Percentiles rank a stretch among this genome's conserved stretches.
These are phyloP conservation scores for Suillus bovinus DNA, from an alignment of 768 basidiomycete species.

Conservation along the genomic window DNA sequence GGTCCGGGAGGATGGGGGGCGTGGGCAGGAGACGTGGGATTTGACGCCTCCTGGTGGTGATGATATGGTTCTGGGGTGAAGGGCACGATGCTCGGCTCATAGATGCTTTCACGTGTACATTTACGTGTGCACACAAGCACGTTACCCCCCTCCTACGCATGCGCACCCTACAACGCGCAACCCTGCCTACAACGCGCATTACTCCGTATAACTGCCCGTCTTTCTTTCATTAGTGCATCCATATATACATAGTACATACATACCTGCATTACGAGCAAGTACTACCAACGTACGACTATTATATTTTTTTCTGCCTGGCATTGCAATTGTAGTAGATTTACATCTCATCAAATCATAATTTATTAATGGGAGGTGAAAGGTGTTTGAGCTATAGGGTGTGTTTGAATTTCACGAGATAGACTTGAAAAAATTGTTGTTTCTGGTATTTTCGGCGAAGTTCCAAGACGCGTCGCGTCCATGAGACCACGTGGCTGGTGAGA, in stretches of 20 bases:
- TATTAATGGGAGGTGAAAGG: too few species aligned
- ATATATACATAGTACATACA: slow-evolving; percentile 15
- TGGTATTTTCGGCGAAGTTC: not conserved
- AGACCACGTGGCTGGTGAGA: slow-evolving; percentile 25
- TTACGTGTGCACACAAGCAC: not conserved
- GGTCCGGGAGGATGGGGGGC: slow-evolving; percentile 15
- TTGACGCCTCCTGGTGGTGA: slow-evolving; percentile 27
- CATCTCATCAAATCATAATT: too few species aligned
- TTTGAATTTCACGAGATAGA: not conserved
- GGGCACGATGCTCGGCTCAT: not conserved
- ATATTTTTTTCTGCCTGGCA: slow-evolving; percentile 16
- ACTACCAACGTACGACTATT: slow-evolving; percentile 8
- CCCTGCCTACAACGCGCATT: not conserved
- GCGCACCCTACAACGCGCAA: not conserved
- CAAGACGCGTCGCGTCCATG: slow-evolving; percentile 6
- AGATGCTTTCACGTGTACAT: not conserved
- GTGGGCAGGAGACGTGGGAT: slow-evolving; percentile 31
- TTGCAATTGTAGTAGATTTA: slow-evolving; percentile 4
- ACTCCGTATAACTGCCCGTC: not conserved
- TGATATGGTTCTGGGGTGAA: slow-evolving; percentile 33
- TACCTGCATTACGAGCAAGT: slow-evolving; percentile 24
- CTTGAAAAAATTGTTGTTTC: not conserved
- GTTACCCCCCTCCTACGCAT: not conserved
- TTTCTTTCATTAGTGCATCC: slow-evolving; percentile 18
- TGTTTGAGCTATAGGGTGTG: not conserved